phyloP scores from a whole-genome alignment of 345 rosid genomes.

The rapeseed (Brassica napus) region Da-Ae NC_063443.1:15648001-15648500 shows the following conservation, averaged over 20 bases:
- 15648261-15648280: not conserved
- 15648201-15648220: not conserved
- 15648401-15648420: slow-evolving; percentile 39
- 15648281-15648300: not conserved
- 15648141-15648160: not conserved
- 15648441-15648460: slow-evolving; percentile 32
- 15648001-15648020: slow-evolving; percentile 1
- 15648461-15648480: slow-evolving; percentile 26
- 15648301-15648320: slow-evolving; percentile 20
- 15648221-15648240: not conserved
- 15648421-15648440: slow-evolving; percentile 13
- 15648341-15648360: slow-evolving; percentile 31
- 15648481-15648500: slow-evolving; percentile 20
- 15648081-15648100: slow-evolving; percentile 13
- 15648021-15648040: slow-evolving; percentile 35
- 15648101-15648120: slow-evolving; percentile 20
- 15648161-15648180: not conserved
- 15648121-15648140: slow-evolving; percentile 14
- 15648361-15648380: slow-evolving; percentile 31
- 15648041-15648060: slow-evolving; percentile 38
- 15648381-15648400: slow-evolving; percentile 36
- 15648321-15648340: slow-evolving; percentile 25
- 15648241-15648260: not conserved
- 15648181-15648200: not conserved
- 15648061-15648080: slow-evolving; percentile 40